phyloP scores from a whole-genome alignment of 225 moss, liverwort and hornwort genomes.

The Pleurozium schreberi region DNA sequence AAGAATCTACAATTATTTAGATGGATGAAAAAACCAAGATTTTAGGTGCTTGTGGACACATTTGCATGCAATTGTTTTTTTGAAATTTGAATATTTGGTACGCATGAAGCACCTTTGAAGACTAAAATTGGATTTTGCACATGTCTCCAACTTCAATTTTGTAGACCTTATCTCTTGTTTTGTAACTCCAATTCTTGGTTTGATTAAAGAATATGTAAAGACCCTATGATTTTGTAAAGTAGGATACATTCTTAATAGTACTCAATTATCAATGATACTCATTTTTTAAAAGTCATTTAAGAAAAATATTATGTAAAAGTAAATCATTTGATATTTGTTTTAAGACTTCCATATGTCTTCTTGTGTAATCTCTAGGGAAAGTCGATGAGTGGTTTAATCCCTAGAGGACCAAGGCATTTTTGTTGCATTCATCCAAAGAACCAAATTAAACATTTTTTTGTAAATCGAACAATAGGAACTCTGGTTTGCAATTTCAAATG shows the following conservation, averaged over 20 bases:
- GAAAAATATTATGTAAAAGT: neutral
- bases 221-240: accelerated
- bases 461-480: too few relatives aligned
- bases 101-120: neutral
- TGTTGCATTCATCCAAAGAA: too few relatives aligned
- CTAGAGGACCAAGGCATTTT: too few relatives aligned
- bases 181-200: neutral
- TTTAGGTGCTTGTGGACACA: too few relatives aligned
- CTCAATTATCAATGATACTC: neutral
- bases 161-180: too few relatives aligned
- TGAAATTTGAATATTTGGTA: neutral
- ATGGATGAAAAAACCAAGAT: neutral
- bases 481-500: too few relatives aligned
- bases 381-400: neutral
- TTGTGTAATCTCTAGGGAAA: neutral
- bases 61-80: too few relatives aligned
- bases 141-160: neutral
- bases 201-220: neutral
- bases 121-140: neutral
- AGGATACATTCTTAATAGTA: neutral
- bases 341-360: neutral
- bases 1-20: neutral
- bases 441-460: too few relatives aligned
- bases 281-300: neutral
- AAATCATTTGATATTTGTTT: neutral